Base-by-base conservation (phyloP, 495 filamentous ascomycete genomes). In the Penicillium psychrofluorescens region DNA sequence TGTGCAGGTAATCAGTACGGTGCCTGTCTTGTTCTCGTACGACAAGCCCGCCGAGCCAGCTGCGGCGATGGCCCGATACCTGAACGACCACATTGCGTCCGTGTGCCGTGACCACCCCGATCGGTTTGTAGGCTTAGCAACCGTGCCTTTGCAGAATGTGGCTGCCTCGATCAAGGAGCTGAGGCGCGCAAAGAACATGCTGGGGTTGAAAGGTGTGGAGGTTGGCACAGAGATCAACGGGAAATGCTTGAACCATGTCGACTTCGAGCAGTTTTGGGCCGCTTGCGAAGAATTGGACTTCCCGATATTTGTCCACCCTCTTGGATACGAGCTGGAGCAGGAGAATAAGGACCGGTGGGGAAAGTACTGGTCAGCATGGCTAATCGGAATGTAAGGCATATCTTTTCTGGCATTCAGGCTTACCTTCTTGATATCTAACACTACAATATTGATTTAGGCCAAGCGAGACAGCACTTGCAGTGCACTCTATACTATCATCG, bases 21-120 rank as follows among this genome's bases (percentile, higher is more conserved):
- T 55, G 12, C 53, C 53, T 3, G 51, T 55, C 16, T 12, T 55
- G 11, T 55, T 55, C 36, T 51, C 47, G 16, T 52, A 55, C 36
- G 53, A 55, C 39, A 50, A 55, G 35, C 53, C 48, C 16, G 13
- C 39, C 2, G 40, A 51, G 29, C 48, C 49, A 1, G 45, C 50
- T 1, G 34, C 43, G 6, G 29, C 43, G 11, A 38, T 49, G 9
- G 53, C 45, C 7, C 41, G 32, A 2, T 44, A 52, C 27, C 31
- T 55, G 11, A 55, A 55, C 29, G 36, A 55, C 33, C 53, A 55
- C 30, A 55, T 55, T 15, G 45, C 53, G 4, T 45, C 34, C 7
- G 33, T 55, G 3, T 55, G 53, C 33, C 36, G 6, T 11, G 49
- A 49, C 10, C 28, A 51, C 4, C 53, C 49, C 2, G n/a, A 16